These are phyloP conservation scores for Aureobasidium uvarum DNA, from an alignment of 2,329 filamentous ascomycete genomes.

Conservation along the genomic window DNA sequence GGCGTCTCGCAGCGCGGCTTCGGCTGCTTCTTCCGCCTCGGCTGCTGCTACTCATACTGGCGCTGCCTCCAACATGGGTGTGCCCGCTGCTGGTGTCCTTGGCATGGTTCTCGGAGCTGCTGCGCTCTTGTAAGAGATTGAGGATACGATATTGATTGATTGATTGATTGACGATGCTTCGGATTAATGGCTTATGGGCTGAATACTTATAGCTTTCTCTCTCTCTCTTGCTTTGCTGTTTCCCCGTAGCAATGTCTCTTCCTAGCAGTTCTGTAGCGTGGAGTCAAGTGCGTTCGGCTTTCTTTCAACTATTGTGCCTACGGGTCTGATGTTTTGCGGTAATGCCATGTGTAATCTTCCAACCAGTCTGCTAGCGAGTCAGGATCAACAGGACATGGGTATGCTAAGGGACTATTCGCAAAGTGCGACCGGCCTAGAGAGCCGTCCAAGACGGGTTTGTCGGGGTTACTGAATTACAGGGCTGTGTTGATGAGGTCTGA, in stretches of 20 bases:
- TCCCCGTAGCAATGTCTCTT: neutral
- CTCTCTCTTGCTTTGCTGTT: neutral
- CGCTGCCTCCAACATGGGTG: slow-evolving; percentile 24
- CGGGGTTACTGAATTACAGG: no score
- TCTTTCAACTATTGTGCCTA: neutral
- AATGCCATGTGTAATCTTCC: neutral
- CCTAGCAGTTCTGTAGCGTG: neutral
- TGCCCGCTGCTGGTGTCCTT: slow-evolving; percentile 23
- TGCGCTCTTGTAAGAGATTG: slow-evolving; percentile 25
- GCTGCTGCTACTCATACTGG: slow-evolving; percentile 16
- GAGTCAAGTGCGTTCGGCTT: neutral
- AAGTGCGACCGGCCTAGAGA: no score
- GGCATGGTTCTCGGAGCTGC: slow-evolving; percentile 26
- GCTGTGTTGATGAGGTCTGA: no score
- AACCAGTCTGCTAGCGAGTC: neutral
- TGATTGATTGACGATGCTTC: neutral
- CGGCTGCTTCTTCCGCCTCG: neutral
- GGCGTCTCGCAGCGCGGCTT: neutral
- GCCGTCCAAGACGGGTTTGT: no score
- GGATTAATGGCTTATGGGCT: neutral
- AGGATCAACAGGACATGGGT: no score
- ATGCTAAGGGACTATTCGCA: no score
- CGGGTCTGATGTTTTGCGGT: neutral
- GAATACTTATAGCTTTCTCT: neutral
- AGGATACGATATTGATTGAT: neutral